Percentiles rank a stretch among this genome's conserved stretches.
These are phyloP conservation scores for Pelargonium hybrid DNA, from an alignment of 441 rosid species.

Conservation along the genomic window DNA sequence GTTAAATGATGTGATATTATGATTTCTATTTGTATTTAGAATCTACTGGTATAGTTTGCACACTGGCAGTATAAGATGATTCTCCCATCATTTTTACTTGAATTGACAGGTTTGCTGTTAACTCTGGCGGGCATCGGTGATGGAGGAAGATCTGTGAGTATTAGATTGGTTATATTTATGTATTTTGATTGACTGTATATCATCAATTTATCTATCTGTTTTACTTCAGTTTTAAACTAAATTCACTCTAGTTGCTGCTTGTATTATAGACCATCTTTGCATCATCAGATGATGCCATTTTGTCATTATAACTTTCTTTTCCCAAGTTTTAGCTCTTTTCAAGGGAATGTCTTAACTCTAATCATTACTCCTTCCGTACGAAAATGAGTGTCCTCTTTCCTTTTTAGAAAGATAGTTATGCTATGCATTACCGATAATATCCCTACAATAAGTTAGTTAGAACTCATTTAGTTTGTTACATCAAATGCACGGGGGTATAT, in stretches of 20 bases:
- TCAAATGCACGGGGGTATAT: no score
- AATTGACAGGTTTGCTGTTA: constrained; percentile 45
- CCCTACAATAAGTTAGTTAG: no score
- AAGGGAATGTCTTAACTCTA: no score
- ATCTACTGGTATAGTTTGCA: not conserved
- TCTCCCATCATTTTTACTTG: not conserved
- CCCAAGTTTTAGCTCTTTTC: no score
- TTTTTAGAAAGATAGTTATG: no score
- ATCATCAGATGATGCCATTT: no score
- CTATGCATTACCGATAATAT: no score
- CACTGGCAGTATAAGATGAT: not conserved
- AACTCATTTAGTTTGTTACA: no score
- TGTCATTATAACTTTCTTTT: no score
- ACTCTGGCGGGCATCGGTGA: constrained; percentile 74
- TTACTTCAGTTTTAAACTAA: not conserved
- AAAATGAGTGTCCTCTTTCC: no score
- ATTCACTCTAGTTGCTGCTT: not conserved
- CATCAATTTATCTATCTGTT: not conserved
- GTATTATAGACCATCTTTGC: not conserved
- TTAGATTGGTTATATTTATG: constrained; percentile 4
- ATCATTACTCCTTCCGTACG: no score
- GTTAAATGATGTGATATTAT: not conserved
- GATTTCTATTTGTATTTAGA: not conserved
- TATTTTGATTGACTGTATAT: not conserved
- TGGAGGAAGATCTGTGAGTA: constrained; percentile 63